A percentile compares a stretch with the other conserved stretches of the same genome.
Conservation (phyloP, 257 asterid genomes). For the Nicotiana otophora region DNA sequence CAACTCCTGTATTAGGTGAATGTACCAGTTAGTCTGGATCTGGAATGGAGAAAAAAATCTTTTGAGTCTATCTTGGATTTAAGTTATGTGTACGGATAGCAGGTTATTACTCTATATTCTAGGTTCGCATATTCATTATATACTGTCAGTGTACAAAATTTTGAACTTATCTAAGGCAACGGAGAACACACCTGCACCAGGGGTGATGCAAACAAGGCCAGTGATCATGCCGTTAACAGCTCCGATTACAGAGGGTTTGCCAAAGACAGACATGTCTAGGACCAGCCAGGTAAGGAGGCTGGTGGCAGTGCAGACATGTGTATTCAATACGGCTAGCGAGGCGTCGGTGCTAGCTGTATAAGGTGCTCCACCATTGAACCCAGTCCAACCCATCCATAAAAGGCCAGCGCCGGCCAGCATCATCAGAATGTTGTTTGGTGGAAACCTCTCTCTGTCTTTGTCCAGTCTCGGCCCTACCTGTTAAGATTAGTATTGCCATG, state of each 20-base stretch:
- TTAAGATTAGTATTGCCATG: background rate
- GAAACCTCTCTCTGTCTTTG: slow-evolving; percentile 32
- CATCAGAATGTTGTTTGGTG: slow-evolving; percentile 42
- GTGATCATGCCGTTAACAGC: slow-evolving; percentile 48
- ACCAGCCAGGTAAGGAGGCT: slow-evolving; percentile 50
- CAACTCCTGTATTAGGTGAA: slow-evolving; percentile 20
- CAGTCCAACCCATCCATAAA: slow-evolving; percentile 64
- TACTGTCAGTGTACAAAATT: background rate
- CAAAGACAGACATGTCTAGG: slow-evolving; percentile 31
- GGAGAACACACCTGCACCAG: slow-evolving; percentile 38
- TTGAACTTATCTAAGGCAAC: background rate
- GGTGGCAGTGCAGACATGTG: slow-evolving; percentile 51
- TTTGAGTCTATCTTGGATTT: too few relatives aligned
- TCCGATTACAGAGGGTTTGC: slow-evolving; percentile 50
- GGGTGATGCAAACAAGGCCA: slow-evolving; percentile 57
- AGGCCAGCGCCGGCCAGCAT: slow-evolving; percentile 54
- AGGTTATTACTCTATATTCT: background rate
- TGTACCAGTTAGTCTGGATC: background rate
- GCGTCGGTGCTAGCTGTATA: slow-evolving; percentile 35
- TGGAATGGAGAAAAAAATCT: background rate
- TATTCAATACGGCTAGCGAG: slow-evolving; percentile 50
- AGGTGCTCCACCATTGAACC: slow-evolving; percentile 66
- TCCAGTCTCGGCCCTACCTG: slow-evolving; percentile 55
- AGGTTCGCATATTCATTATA: background rate
- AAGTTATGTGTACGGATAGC: too few relatives aligned